Base-by-base conservation (phyloP, 768 basidiomycete genomes). In the Inosperma sp. region DNA sequence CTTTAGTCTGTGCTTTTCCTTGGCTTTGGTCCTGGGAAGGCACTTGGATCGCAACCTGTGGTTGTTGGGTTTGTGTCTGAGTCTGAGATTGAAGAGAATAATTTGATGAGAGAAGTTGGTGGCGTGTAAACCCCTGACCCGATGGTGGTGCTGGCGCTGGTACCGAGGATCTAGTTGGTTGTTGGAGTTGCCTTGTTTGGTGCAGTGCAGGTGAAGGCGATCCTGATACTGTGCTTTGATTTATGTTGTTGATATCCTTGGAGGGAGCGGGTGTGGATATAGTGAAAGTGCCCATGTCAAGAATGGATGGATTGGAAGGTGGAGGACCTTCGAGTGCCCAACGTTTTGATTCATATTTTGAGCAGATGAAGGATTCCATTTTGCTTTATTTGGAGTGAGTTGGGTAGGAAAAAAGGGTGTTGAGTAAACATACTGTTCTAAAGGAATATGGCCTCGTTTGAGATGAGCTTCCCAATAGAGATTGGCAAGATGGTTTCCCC, bases 351-450 rank as follows among this genome's bases (percentile, higher is more conserved):
- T 98, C 95, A 66, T 98, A 98, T 67, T 98, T 97, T 17, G 90
- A 93, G 43, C 94, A 85, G 54, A 98, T 88, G 69, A 93, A 98
- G 0, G 90, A 93, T 52, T 98, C 94, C 76, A 98, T 93, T 79
- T 98, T 98, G 66, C 93, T 94, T 63, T n/a, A 49, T n/a, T n/a
- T n/a, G n/a, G n/a, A n/a, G 17, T 43, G 30, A 31, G 29, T 7
- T 30, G 13, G 39, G 31, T 19, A 47, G 5, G 43, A 39, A 12
- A 17, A 22, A 46, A 29, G 17, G 10, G 47, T n/a, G 39, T 46
- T 19, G 42, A 36, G 36, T 35, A n/a, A 37, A 16, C n/a, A n/a
- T n/a, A n/a, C n/a, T n/a, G n/a, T n/a, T n/a, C n/a, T n/a, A n/a
- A n/a, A n/a, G n/a, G n/a, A n/a, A n/a, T n/a, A n/a, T n/a, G n/a